phyloP scores from a whole-genome alignment of 2,329 filamentous ascomycete species.

The Alternaria brassicicola region DNA sequence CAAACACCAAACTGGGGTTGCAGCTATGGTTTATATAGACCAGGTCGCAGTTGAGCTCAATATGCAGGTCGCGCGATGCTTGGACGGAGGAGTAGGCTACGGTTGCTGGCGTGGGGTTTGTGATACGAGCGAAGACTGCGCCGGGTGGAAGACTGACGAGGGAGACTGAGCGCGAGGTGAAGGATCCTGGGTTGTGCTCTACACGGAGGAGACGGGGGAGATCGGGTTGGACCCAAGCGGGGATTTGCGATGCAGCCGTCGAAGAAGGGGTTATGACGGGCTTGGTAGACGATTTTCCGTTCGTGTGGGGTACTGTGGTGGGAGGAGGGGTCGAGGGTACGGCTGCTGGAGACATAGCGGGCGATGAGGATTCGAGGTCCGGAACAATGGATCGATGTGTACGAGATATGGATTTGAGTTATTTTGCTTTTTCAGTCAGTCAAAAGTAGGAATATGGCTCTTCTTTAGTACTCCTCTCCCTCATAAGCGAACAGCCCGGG shows the following conservation, averaged over 20 bases:
- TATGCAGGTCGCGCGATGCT: slow-evolving; percentile 55
- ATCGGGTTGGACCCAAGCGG: slow-evolving; percentile 47
- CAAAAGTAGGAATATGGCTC: background rate
- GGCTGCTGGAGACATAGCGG: slow-evolving; percentile 39
- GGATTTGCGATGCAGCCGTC: slow-evolving; percentile 24
- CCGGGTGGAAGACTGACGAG: slow-evolving; percentile 58
- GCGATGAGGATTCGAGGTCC: background rate
- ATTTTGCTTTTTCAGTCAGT: background rate
- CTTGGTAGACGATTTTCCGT: slow-evolving; percentile 29
- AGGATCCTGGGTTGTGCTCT: slow-evolving; percentile 48
- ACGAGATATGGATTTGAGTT: background rate
- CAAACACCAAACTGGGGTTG: slow-evolving; percentile 59
- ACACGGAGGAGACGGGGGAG: slow-evolving; percentile 49
- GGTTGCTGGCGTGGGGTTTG: slow-evolving; percentile 51
- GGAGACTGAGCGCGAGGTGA: slow-evolving; percentile 54
- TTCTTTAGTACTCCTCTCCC: slow-evolving; percentile 20
- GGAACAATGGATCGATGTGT: background rate
- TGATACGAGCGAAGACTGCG: slow-evolving; percentile 59
- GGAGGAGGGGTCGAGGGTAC: slow-evolving; percentile 25
- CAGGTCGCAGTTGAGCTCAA: slow-evolving; percentile 63
- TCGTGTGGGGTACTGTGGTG: slow-evolving; percentile 19
- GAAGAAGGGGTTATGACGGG: slow-evolving; percentile 27
- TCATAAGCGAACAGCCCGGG: background rate
- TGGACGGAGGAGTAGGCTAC: slow-evolving; percentile 62
- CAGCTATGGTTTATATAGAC: slow-evolving; percentile 65